Evolutionary conservation across 352 stramenopile genomes (phyloP).

Genomic region (Ophiocytium majus): DNA sequence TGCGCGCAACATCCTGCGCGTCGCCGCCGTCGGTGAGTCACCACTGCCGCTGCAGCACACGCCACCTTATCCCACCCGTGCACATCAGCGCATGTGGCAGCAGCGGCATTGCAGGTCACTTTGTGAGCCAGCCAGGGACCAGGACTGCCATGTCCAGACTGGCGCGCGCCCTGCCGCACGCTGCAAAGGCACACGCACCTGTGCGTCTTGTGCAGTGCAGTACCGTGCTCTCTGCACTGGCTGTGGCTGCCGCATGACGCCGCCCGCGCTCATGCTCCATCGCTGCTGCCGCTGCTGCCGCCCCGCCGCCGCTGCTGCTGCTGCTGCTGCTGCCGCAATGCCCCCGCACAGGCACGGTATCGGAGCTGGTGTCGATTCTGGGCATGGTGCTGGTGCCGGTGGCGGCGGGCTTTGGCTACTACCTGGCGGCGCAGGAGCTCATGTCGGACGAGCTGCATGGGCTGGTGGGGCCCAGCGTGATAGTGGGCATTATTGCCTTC

Average conservation of each 20-base stretch:
- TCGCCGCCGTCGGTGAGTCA: conserved; percentile 69
- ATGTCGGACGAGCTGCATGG: conserved; percentile 57
- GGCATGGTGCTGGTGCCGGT: conserved; percentile 35
- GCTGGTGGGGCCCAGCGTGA: conserved; percentile 71
- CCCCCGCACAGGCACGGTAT: conserved; percentile 20
- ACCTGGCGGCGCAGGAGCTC: conserved; percentile 31
- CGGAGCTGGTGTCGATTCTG: conserved; percentile 4
- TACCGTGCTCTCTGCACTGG: too few relatives aligned
- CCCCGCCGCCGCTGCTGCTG: neutral
- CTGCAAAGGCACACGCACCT: too few relatives aligned
- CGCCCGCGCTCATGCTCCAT: too few relatives aligned
- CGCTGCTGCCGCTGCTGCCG: neutral
- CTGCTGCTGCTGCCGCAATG: too few relatives aligned
- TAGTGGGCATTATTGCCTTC: conserved; percentile 83
- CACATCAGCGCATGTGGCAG: too few relatives aligned
- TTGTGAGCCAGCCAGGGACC: neutral
- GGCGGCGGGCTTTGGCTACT: conserved; percentile 49
- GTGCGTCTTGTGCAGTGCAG: too few relatives aligned
- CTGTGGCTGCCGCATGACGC: too few relatives aligned
- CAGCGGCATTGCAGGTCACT: too few relatives aligned
- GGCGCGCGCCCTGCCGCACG: too few relatives aligned
- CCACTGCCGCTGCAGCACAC: neutral
- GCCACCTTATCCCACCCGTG: too few relatives aligned
- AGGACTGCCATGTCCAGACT: too few relatives aligned
- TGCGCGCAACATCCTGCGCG: conserved; percentile 83